Conservation (phyloP, 805 yeast genomes). For the Myxozyma neotropica region DNA sequence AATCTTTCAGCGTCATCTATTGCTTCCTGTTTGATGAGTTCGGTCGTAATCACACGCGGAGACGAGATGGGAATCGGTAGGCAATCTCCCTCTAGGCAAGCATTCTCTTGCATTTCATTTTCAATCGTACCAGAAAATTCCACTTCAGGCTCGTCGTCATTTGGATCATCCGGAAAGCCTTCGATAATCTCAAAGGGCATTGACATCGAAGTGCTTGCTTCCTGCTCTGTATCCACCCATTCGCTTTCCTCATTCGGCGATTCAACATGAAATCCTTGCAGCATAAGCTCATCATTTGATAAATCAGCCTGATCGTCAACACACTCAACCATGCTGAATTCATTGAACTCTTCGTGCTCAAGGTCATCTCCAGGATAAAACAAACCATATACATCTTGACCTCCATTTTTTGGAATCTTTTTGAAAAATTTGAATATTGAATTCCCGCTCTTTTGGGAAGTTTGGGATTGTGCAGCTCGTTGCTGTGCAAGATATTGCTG, state of each 20-base stretch:
- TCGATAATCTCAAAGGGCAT: constrained; percentile 9
- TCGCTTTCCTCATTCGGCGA: neutral
- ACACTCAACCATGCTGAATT: neutral
- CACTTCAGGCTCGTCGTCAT: neutral
- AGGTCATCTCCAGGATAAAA: neutral
- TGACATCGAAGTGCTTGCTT: neutral
- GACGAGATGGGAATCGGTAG: too few species aligned
- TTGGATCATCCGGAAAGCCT: neutral
- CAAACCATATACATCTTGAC: neutral
- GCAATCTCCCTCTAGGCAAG: too few species aligned
- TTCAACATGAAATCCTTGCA: neutral
- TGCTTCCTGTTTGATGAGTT: neutral
- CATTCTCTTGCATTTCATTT: neutral
- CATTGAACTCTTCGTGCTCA: neutral
- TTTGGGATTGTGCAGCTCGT: neutral
- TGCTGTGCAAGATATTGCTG: neutral
- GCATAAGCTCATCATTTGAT: neutral
- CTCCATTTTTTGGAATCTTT: neutral
- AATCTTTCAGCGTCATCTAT: neutral
- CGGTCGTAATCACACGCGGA: neutral
- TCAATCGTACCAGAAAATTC: neutral
- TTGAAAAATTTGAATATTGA: neutral
- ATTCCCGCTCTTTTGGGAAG: neutral
- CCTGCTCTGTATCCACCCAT: neutral
- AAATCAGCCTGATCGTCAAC: too few species aligned